A percentile compares a stretch with the other conserved stretches of the same genome.
phyloP scores from a whole-genome alignment of 805 yeast species.

The Monosporozyma yasuniensis region DNA sequence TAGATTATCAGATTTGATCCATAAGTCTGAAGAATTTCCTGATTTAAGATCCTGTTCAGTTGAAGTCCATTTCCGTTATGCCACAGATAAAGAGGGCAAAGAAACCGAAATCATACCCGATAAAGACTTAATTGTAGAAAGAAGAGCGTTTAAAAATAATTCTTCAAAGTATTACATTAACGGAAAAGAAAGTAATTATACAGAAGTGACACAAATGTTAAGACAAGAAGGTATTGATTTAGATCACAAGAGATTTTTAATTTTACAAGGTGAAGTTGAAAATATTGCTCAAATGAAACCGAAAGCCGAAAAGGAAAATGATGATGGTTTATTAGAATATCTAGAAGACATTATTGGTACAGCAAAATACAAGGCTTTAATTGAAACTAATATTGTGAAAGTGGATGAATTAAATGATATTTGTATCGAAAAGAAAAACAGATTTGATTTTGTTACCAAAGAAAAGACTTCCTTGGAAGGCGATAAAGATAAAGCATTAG shows the following conservation, averaged over 20 bases:
- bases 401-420: conserved; percentile 72
- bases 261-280: conserved; percentile 97
- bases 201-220: conserved; percentile 67
- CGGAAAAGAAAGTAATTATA: conserved; percentile 57
- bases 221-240: conserved; percentile 83
- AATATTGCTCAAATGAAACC: conserved; percentile 98
- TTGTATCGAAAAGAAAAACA: conserved; percentile 69
- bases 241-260: conserved; percentile 88
- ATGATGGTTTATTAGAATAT: conserved; percentile 90
- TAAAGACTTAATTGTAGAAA: conserved; percentile 54
- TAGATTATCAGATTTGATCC: conserved; percentile 85
- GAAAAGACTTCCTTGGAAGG: conserved; percentile 59
- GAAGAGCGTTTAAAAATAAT: conserved; percentile 72
- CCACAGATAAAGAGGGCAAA: conserved; percentile 41
- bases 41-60: conserved; percentile 72
- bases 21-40: conserved; percentile 70
- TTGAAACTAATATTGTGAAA: conserved; percentile 51
- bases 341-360: conserved; percentile 97
- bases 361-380: conserved; percentile 64
- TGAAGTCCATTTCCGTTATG: conserved; percentile 79
- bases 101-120: conserved; percentile 39
- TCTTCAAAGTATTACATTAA: conserved; percentile 73
- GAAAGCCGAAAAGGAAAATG: conserved; percentile 84
- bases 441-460: conserved; percentile 70
- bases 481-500: conserved; percentile 60